Evolutionary conservation across 345 rosid genomes (phyloP), one percentile per base, ranked within the genome.

Genomic region (Kandelia obovata): DNA sequence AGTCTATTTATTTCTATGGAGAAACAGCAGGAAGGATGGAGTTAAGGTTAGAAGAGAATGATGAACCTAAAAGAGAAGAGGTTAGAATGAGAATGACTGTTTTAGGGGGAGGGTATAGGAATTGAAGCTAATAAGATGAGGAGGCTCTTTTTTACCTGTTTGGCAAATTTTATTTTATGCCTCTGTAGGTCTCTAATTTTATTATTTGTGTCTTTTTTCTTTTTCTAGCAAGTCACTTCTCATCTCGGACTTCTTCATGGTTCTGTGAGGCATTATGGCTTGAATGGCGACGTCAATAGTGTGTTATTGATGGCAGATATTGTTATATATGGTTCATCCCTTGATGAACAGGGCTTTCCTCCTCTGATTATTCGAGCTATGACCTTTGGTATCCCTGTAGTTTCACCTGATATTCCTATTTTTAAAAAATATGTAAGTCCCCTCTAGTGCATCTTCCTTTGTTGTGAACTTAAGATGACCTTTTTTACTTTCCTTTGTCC

Each of bases 291-390:
- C 78, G 92, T 81, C 66, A 88, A 90, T 74, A 75, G 82, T 62
- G 79, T 89, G 70, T 74, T 96, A 65, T 67, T 84, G 69, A 86
- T 92, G 91, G 87, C 96, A 55, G 98, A 96, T 79, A 80, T 92
- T 82, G 86, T 96, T 78, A 79, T 96, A 61, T 92, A 92, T 79
- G 94, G 88, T 70, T 89, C 99, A 74, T 92, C 96, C 65, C 98
- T 89, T 77, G 96, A 88, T 80, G 98, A 92, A 72, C 98, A 92
- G 77, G 88, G 83, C 71, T 96, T 96, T 65, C 94, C 98, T 65
- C 81, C 96, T 53, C 65, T 96, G 58, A 74, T 96, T 72, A 77
- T 88, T 71, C 90, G 96, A 74, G 94, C 98, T 71, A 90, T 96
- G 99, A 90, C 90, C 61, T 87, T 89, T 74, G 90, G 90, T 63